Conservation (phyloP, 306 rosid genomes). For the Citrullus colocynthis region DNA sequence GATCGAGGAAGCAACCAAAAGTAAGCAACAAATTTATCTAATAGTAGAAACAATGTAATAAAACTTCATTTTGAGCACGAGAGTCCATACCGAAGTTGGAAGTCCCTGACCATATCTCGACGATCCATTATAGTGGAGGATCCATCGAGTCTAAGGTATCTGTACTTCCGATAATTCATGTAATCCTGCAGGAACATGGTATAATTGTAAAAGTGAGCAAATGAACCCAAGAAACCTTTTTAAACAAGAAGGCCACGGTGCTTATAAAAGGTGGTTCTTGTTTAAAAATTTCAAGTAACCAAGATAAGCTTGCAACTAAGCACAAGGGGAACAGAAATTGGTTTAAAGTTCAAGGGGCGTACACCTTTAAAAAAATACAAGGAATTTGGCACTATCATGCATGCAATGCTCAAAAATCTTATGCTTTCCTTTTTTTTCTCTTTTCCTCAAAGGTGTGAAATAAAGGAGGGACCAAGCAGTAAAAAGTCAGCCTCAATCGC, state of each 20-base stretch:
- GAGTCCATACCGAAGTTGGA: conserved; percentile 67
- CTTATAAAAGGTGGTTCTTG: not conserved
- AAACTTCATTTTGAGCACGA: not conserved
- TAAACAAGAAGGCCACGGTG: not conserved
- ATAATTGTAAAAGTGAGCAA: not conserved
- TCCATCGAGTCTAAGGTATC: conserved; percentile 90
- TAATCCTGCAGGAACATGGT: conserved; percentile 52
- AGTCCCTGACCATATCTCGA: conserved; percentile 95
- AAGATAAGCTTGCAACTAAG: not conserved
- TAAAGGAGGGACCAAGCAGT: not conserved
- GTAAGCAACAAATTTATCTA: not conserved
- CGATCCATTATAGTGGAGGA: conserved; percentile 93
- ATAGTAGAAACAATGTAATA: not conserved
- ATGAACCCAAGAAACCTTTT: not conserved
- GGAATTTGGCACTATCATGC: not conserved
- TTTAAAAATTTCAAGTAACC: not conserved
- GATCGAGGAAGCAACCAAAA: not conserved
- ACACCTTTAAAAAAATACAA: not conserved
- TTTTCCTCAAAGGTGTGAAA: not conserved
- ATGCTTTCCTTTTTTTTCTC: not conserved
- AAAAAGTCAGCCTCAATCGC: not conserved
- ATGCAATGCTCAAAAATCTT: not conserved
- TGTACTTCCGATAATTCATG: conserved; percentile 93
- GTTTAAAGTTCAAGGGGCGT: not conserved
- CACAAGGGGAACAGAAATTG: not conserved